Evolutionary conservation across 2,329 filamentous ascomycete genomes (phyloP).

Genomic region (Westerdykella aurantiaca): DNA sequence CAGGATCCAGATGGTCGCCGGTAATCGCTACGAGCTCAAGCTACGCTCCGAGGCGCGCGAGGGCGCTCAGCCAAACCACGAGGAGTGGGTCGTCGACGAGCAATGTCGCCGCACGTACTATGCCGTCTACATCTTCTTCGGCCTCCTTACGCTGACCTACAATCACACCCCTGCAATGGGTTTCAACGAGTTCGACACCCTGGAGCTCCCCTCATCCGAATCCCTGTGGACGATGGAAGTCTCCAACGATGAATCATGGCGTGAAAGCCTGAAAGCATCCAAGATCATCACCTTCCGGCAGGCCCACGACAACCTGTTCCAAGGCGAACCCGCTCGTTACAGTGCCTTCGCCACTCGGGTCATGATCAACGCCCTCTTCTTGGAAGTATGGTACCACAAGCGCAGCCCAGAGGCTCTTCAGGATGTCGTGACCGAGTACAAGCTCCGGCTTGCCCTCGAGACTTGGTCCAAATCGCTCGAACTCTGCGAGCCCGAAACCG

Average conservation of each 20-base stretch:
- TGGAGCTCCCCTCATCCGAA: conserved; percentile 89
- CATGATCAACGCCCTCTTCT: conserved; percentile 97
- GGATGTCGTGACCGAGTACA: conserved; percentile 97
- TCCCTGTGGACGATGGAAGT: conserved; percentile 86
- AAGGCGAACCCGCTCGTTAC: conserved; percentile 83
- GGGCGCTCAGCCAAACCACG: conserved; percentile 65
- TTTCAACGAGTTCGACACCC: conserved; percentile 94
- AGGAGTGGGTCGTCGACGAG: conserved; percentile 95
- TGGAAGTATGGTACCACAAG: conserved; percentile 99
- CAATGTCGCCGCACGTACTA: conserved; percentile 96
- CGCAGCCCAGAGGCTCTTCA: conserved; percentile 95
- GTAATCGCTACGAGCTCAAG: conserved; percentile 94
- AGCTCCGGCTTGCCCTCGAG: conserved; percentile 87
- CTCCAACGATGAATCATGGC: conserved; percentile 75
- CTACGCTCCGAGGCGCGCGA: conserved; percentile 83
- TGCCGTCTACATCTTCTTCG: conserved; percentile 98
- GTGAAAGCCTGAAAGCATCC: conserved; percentile 66
- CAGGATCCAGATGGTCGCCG: conserved; percentile 71
- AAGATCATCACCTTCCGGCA: conserved; percentile 82
- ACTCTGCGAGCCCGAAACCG: conserved; percentile 84
- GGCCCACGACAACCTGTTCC: conserved; percentile 91
- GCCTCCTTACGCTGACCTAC: conserved; percentile 87
- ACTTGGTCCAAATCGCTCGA: conserved; percentile 98
- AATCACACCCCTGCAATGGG: conserved; percentile 97
- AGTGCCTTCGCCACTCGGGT: conserved; percentile 95